A percentile compares a stretch with the other conserved stretches of the same genome.
Conservation (phyloP, 305 asterid genomes). For the Solanum aculeatissimum region DNA sequence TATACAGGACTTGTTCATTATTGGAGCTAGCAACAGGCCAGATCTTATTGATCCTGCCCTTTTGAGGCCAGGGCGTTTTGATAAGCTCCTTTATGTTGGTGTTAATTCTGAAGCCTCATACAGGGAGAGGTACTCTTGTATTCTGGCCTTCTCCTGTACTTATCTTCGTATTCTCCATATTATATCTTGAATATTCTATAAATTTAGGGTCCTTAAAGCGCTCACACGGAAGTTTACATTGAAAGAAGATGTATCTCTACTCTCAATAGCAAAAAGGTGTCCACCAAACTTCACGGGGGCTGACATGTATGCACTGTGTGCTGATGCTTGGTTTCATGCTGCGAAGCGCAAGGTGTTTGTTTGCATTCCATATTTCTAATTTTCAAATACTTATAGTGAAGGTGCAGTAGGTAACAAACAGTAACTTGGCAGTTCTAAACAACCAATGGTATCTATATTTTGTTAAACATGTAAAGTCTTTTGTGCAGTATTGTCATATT, state of each 20-base stretch:
- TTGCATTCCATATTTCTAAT: neutral
- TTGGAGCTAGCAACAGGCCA: slow-evolving; percentile 98
- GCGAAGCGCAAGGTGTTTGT: slow-evolving; percentile 67
- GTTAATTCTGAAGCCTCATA: slow-evolving; percentile 90
- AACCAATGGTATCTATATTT: neutral
- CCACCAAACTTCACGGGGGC: slow-evolving; percentile 97
- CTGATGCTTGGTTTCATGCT: slow-evolving; percentile 98
- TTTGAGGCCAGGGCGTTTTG: slow-evolving; percentile 95
- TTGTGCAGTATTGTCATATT: neutral
- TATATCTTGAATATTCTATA: neutral
- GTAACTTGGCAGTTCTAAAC: neutral
- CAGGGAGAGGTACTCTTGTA: slow-evolving; percentile 60
- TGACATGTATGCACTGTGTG: slow-evolving; percentile 93
- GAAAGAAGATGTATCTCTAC: slow-evolving; percentile 64
- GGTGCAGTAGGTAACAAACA: neutral
- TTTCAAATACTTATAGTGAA: neutral
- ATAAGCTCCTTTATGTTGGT: slow-evolving; percentile 97
- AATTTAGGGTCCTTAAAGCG: slow-evolving; percentile 77
- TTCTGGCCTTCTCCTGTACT: neutral
- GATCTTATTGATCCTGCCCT: slow-evolving; percentile 96
- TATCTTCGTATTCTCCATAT: neutral
- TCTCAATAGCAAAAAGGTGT: slow-evolving; percentile 70
- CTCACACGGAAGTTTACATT: slow-evolving; percentile 78
- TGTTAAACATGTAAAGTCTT: neutral
- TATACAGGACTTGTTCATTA: slow-evolving; percentile 78